Evolutionary conservation across 192 early-diverging fungal species (phyloP), one percentile per base, ranked within the genome.

Genomic region (Chytriomyces confervae): DNA sequence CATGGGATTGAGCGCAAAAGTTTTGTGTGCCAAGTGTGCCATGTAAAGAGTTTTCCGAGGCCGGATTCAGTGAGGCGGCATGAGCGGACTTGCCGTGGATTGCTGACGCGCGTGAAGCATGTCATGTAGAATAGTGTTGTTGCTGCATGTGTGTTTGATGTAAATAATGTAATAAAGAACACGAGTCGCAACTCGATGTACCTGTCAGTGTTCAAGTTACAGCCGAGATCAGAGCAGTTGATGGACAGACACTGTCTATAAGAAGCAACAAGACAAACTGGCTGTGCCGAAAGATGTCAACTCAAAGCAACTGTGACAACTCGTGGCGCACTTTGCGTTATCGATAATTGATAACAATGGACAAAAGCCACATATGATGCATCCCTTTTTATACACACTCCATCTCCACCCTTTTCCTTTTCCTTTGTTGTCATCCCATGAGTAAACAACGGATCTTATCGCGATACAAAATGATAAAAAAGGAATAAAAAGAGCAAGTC

Each of bases 11-110:
- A 27, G 6, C 27, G 48, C n/a, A 8, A 24, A 62, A 62, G 44
- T 7, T 62, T 74, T 24, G 61, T 24, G 13, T 74, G 72, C 18
- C 7, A 44, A 3, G 45, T n/a, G 57, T 74, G 72, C 5, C 20
- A 3, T 48, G 61, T 16, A 61, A 74, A 74, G 46, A n/a, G 44
- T 29, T 74, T 74, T 62, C 36, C 60, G 3, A 57, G 72, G 46
- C 23, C 61, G 16, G 72, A 74, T 27, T 62, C 60, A 5, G 45
- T 43, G 61, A 62, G 16, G 43, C 6, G 72, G 20, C 72, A 74
- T 62, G 24, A 74, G n/a, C 16, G 20, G 7, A 62, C 72, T 11
- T 74, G 72, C n/a, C 20, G 16, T 0, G 50, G 29, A 16, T 62
- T 53, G 23, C 47, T 23, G 11, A 2, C 27, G 1, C 27, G 3